phyloP scores from a whole-genome alignment of 140 eudicot species.

The Oenanthe javanica region DNA sequence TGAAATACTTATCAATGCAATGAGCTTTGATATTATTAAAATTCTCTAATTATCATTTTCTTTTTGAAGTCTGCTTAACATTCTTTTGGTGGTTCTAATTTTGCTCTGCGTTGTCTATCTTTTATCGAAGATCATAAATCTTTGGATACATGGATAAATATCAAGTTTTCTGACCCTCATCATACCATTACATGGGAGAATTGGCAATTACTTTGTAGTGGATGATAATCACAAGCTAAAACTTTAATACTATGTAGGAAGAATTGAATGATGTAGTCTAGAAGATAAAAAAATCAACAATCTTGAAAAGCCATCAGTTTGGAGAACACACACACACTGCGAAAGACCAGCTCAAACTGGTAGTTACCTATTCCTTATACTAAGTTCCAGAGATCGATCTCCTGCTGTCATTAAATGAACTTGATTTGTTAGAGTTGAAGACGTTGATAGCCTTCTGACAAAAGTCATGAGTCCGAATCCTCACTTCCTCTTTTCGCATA shows the following conservation, averaged over 20 bases:
- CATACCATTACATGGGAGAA: too few relatives aligned
- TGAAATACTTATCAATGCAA: neutral
- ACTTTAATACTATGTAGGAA: neutral
- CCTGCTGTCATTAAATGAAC: too few relatives aligned
- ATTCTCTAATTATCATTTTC: neutral
- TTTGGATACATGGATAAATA: neutral
- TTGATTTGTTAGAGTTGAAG: too few relatives aligned
- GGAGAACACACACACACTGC: neutral
- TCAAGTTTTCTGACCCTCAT: too few relatives aligned
- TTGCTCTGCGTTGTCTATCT: neutral
- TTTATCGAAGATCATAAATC: too few relatives aligned
- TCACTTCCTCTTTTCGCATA: too few relatives aligned
- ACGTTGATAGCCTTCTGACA: too few relatives aligned
- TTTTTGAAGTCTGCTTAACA: neutral
- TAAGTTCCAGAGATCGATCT: too few relatives aligned
- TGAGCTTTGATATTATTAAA: neutral
- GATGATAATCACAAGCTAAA: neutral
- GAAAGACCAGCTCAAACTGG: neutral
- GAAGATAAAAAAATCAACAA: neutral
- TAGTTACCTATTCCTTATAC: too few relatives aligned
- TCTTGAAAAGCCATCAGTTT: neutral
- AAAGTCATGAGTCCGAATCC: neutral
- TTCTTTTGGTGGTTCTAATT: neutral
- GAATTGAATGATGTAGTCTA: neutral
- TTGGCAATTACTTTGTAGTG: neutral